phyloP scores from a whole-genome alignment of 2,329 filamentous ascomycete species.

The Stachybotrys elegans region DNA sequence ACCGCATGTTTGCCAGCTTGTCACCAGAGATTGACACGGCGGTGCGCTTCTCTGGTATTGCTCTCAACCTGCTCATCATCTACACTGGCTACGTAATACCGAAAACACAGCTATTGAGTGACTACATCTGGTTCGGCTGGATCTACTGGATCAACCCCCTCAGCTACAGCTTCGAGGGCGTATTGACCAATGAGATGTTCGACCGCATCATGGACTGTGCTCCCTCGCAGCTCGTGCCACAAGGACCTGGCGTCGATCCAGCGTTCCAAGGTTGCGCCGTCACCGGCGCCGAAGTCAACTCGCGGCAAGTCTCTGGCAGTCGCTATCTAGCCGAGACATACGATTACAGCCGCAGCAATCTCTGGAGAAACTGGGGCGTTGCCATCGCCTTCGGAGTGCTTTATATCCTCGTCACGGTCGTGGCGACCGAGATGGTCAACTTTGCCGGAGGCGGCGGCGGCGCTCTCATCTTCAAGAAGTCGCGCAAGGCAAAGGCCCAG shows the following conservation, averaged over 20 bases:
- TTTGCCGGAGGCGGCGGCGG: constrained; percentile 61
- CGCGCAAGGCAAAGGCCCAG: constrained; percentile 51
- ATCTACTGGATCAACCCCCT: constrained; percentile 60
- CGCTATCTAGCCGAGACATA: constrained; percentile 49
- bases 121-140: constrained; percentile 69
- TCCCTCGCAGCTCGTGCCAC: constrained; percentile 39
- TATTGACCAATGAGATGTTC: constrained; percentile 51
- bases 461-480: constrained; percentile 66
- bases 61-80: constrained; percentile 58
- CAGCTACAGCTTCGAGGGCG: constrained; percentile 59
- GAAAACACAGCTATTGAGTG: constrained; percentile 44
- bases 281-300: constrained; percentile 45
- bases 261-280: constrained; percentile 50
- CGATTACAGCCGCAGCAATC: constrained; percentile 47
- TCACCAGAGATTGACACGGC: constrained; percentile 59
- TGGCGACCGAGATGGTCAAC: constrained; percentile 61
- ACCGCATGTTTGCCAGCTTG: constrained; percentile 51
- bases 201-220: constrained; percentile 45
- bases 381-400: constrained; percentile 67
- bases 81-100: constrained; percentile 61
- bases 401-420: constrained; percentile 66
- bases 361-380: constrained; percentile 71
- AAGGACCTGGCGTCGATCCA: constrained; percentile 32
- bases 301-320: constrained; percentile 42
- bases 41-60: constrained; percentile 49